phyloP scores from a whole-genome alignment of 148 eudicot species.

The Rhododendron simsii region DNA sequence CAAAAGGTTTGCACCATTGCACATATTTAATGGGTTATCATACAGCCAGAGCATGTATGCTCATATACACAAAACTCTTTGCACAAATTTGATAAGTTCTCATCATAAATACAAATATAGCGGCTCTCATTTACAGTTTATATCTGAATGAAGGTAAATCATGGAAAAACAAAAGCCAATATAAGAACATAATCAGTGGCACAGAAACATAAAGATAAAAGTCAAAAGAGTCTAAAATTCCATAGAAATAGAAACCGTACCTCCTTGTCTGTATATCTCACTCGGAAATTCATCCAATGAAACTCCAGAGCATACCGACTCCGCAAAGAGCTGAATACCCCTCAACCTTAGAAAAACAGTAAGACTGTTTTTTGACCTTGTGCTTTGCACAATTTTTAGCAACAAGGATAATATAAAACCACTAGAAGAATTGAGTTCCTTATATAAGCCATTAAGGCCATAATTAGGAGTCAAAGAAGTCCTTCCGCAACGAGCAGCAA shows the following conservation, averaged over 20 bases:
- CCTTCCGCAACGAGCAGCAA: slow-evolving; percentile 74
- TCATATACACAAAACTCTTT: not conserved
- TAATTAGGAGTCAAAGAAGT: slow-evolving; percentile 38
- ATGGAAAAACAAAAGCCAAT: not conserved
- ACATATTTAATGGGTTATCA: not conserved
- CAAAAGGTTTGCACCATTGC: not conserved
- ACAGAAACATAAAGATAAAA: not conserved
- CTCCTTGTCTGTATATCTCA: slow-evolving; percentile 39
- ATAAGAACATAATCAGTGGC: not conserved
- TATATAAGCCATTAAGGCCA: slow-evolving; percentile 46
- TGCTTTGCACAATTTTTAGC: slow-evolving; percentile 53
- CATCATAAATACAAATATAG: not conserved
- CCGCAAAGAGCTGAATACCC: slow-evolving; percentile 72
- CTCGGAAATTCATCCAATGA: slow-evolving; percentile 26
- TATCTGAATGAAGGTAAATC: not conserved
- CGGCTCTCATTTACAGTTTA: not conserved
- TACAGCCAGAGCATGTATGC: not conserved
- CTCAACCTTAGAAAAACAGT: slow-evolving; percentile 60
- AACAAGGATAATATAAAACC: slow-evolving; percentile 70
- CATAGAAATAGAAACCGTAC: slow-evolving; percentile 28
- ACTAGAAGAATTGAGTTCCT: slow-evolving; percentile 69
- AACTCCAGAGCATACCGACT: slow-evolving; percentile 54
- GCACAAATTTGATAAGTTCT: not conserved
- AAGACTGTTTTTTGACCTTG: slow-evolving; percentile 37
- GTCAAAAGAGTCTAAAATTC: not conserved